Base-by-base conservation (phyloP, 805 yeast species). In the Starmerella cellae region DNA sequence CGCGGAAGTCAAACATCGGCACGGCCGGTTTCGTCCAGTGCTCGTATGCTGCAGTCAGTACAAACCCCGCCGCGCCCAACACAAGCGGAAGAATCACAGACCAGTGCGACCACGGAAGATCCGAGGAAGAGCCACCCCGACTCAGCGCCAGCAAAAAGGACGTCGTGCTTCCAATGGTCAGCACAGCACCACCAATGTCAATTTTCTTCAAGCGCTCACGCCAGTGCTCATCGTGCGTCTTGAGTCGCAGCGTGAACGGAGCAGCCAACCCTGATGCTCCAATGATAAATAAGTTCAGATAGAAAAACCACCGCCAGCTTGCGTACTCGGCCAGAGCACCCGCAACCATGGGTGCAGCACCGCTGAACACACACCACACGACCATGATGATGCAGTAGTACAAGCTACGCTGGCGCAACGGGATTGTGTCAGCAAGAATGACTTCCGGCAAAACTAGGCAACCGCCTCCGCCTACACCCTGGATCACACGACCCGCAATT, bases 301-400 rank as follows among this genome's bases (percentile, higher is more conserved):
- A 80, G 55, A 78, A 80, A 52, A 82, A 74, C 83, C 85, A 78
- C 53, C 85, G 65, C 85, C 85, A 79, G n/a, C 73, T 61, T 4
- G 68, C 73, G 39, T 69, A 61, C 2, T 72, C 60, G 1, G 81
- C 67, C 43, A 79, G 70, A 0, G 75, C 77, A 24, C 84, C 84
- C 13, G 83, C 84, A 20, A 78, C 55, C 31, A 76, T 61, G 0
- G 85, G 84, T 1, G 84, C 84, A 18, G 43, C 38, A 1, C 53
- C 56, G 5, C 54, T 44, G 8, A 59, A 60, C 2, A 60, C 30
- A 1, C 60, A 60, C 58, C 62, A 57, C 20, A 53, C 41, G 5
- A 48, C 38, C 33, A 60, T 60, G 21, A 59, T 35, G 13, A 56
- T 22, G 10, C 58, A 54, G 37, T 52, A 52, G 33, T 47, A 57